These are phyloP conservation scores for Neofusicoccum laricinum DNA, from an alignment of 2,329 filamentous ascomycete species.

Conservation along the genomic window DNA sequence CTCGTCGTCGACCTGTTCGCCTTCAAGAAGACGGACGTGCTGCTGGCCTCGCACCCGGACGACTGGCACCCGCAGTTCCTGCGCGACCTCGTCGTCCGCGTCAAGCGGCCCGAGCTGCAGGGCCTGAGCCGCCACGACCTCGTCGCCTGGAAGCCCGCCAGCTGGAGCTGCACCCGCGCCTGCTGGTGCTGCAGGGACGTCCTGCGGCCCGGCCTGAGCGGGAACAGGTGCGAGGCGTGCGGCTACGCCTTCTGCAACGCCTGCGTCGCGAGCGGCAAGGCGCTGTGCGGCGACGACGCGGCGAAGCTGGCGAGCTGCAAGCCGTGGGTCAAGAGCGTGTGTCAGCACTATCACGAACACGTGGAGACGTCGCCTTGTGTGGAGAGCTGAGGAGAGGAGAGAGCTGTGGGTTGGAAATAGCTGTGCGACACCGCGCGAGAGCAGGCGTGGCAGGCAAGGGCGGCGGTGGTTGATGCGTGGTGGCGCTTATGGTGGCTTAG, in stretches of 20 bases:
- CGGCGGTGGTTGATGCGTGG: not conserved
- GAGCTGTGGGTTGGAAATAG: not conserved
- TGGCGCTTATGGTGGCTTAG: not conserved
- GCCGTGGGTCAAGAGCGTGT: constrained; percentile 35
- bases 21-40: constrained; percentile 51
- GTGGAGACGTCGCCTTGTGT: constrained; percentile 34
- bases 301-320: constrained; percentile 32
- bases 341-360: constrained; percentile 38
- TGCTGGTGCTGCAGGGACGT: constrained; percentile 40
- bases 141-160: constrained; percentile 35
- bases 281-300: constrained; percentile 19
- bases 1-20: constrained; percentile 50
- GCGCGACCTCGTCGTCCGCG: constrained; percentile 44
- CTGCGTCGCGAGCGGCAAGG: constrained; percentile 35
- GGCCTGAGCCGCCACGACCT: constrained; percentile 42
- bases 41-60: constrained; percentile 46
- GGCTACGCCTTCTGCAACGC: constrained; percentile 39
- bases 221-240: constrained; percentile 41
- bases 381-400: not conserved
- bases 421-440: not conserved
- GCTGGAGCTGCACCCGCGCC: constrained; percentile 29
- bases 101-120: constrained; percentile 46
- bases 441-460: not conserved
- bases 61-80: constrained; percentile 49
- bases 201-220: constrained; percentile 38